Evolutionary conservation across 75 land plant species (phyloP).

Genomic region (Cryptomeria japonica): DNA sequence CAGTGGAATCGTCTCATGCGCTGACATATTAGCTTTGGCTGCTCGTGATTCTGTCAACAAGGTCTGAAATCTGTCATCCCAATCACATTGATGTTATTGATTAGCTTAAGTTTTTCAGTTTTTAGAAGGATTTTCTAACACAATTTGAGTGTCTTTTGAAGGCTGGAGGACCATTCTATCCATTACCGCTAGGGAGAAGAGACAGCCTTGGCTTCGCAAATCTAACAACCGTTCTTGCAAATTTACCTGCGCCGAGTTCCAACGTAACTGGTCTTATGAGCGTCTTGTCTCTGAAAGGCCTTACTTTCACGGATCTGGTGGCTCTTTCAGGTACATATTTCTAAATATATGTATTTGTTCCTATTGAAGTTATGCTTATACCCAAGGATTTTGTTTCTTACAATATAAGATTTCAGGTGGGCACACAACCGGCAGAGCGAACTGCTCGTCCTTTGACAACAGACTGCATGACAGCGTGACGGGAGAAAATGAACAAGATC

Average conservation of each 20-base stretch:
- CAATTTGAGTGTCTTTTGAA: background rate
- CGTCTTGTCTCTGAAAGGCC: background rate
- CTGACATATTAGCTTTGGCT: background rate
- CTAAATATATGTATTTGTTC: background rate
- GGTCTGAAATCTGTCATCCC: background rate
- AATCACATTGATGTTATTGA: background rate
- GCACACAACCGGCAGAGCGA: conserved; percentile 29
- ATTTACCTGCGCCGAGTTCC: background rate
- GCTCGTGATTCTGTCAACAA: background rate
- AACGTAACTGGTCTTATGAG: background rate
- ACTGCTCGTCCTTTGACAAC: conserved; percentile 14
- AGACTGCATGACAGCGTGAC: conserved; percentile 4
- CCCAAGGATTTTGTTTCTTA: background rate
- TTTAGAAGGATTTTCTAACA: too few relatives aligned
- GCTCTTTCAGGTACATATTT: background rate
- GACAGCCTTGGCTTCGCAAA: background rate
- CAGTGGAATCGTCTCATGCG: conserved; percentile 34
- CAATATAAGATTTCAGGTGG: conserved; percentile 12
- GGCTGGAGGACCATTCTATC: conserved; percentile 3
- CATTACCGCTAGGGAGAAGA: background rate
- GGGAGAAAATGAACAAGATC: background rate
- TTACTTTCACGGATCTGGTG: background rate
- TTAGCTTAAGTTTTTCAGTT: too few relatives aligned
- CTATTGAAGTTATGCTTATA: too few relatives aligned
- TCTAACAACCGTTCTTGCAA: background rate